phyloP scores from a whole-genome alignment of 805 yeast genomes.

The Spathaspora gorwiae region DNA sequence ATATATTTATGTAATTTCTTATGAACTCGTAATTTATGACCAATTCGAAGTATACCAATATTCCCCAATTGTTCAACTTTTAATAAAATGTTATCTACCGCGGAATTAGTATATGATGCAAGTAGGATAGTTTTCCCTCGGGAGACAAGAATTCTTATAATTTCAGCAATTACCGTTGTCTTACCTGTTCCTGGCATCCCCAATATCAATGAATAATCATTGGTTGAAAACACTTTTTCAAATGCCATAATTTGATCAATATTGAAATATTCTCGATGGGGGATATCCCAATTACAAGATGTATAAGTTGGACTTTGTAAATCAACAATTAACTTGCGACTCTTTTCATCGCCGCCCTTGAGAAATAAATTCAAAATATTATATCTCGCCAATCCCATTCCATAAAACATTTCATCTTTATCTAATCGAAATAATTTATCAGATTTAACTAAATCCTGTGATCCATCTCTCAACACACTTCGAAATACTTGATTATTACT shows the following conservation, averaged over 20 bases:
- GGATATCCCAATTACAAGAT: slow-evolving; percentile 10
- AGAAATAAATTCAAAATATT: slow-evolving; percentile 69
- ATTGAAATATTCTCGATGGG: slow-evolving; percentile 43
- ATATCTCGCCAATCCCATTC: slow-evolving; percentile 70
- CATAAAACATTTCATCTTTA: slow-evolving; percentile 70
- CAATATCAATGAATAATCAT: slow-evolving; percentile 74
- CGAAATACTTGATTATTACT: slow-evolving; percentile 46
- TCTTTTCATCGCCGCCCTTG: slow-evolving; percentile 40
- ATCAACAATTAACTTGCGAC: slow-evolving; percentile 53
- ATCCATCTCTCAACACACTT: slow-evolving; percentile 35
- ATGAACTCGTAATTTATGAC: slow-evolving; percentile 56
- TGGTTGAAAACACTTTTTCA: slow-evolving; percentile 54
- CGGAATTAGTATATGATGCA: slow-evolving; percentile 90
- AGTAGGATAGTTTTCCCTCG: slow-evolving; percentile 66
- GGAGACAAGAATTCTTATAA: slow-evolving; percentile 57
- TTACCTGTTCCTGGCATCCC: slow-evolving; percentile 98
- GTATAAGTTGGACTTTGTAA: slow-evolving; percentile 39
- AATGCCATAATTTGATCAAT: slow-evolving; percentile 70
- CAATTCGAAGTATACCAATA: slow-evolving; percentile 58
- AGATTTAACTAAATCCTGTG: slow-evolving; percentile 1
- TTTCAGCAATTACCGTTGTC: slow-evolving; percentile 67
- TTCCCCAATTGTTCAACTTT: slow-evolving; percentile 43
- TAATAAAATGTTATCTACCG: slow-evolving; percentile 86
- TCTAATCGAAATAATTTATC: slow-evolving; percentile 58
- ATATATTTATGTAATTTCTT: slow-evolving; percentile 52